phyloP scores from a whole-genome alignment of 345 rosid genomes.

The Populus euphratica region DNA sequence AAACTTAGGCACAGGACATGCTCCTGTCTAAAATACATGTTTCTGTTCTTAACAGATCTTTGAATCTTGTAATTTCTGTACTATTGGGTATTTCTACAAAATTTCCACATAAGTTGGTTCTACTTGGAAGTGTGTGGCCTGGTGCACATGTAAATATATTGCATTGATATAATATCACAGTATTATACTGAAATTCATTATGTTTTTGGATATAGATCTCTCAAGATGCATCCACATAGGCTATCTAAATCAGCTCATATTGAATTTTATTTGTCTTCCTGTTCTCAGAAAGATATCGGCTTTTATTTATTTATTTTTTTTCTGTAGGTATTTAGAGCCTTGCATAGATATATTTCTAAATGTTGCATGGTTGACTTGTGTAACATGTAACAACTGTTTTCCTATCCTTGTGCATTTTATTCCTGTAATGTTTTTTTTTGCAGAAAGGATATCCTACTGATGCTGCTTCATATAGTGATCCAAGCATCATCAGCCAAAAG shows the following conservation, averaged over 20 bases:
- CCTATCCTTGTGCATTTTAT: not conserved
- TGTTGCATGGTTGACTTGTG: not conserved
- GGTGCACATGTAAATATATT: not conserved
- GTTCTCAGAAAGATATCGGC: not conserved
- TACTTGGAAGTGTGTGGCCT: not conserved
- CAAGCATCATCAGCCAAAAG: conserved; percentile 77
- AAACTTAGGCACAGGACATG: not conserved
- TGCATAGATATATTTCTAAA: not conserved
- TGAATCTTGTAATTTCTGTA: not conserved
- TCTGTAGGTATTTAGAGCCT: not conserved
- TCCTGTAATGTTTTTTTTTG: conserved; percentile 20
- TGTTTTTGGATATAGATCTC: not conserved
- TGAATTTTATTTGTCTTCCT: not conserved
- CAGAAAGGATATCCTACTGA: conserved; percentile 89
- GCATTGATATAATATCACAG: not conserved
- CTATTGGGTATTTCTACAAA: not conserved
- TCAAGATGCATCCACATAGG: not conserved
- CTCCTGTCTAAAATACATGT: conserved; percentile 2
- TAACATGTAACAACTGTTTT: not conserved
- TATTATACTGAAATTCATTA: not conserved
- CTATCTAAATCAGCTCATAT: not conserved
- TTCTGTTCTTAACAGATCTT: not conserved
- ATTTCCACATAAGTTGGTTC: not conserved
- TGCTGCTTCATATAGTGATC: conserved; percentile 76
- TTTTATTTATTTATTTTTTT: not conserved